These are phyloP conservation scores for Suillus subaureus DNA, from an alignment of 768 basidiomycete genomes.

Conservation along the genomic window DNA sequence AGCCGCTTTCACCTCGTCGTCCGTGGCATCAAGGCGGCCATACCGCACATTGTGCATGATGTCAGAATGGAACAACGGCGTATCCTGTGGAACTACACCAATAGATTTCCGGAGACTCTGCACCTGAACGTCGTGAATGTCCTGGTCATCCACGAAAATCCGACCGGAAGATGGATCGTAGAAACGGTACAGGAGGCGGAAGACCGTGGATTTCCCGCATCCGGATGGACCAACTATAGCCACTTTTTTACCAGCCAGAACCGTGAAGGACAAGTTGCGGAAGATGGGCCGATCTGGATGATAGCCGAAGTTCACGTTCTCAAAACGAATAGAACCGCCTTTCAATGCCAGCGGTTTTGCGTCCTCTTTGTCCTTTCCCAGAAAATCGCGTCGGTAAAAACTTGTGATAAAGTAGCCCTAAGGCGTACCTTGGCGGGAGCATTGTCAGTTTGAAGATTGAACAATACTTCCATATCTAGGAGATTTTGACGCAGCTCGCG, in stretches of 20 bases:
- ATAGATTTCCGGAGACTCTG: constrained; percentile 72
- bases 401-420: background rate
- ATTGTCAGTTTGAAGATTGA: constrained; percentile 86
- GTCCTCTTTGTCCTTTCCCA: constrained; percentile 60
- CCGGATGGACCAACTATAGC: constrained; percentile 97
- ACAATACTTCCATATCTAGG: constrained; percentile 95
- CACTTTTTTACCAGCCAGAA: constrained; percentile 95
- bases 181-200: constrained; percentile 92
- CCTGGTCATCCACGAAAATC: constrained; percentile 90
- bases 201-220: constrained; percentile 96
- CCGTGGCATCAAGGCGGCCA: constrained; percentile 82
- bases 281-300: constrained; percentile 94
- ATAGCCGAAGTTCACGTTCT: constrained; percentile 91
- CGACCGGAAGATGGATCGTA: constrained; percentile 81
- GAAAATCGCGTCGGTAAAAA: background rate
- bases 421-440: constrained; percentile 60
- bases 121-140: constrained; percentile 72
- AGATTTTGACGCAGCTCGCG: constrained; percentile 95
- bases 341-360: constrained; percentile 69
- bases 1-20: constrained; percentile 86
- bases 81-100: constrained; percentile 98
- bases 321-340: constrained; percentile 90
- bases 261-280: constrained; percentile 80
- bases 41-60: constrained; percentile 96
- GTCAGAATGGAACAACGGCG: constrained; percentile 94